phyloP scores from a whole-genome alignment of 495 filamentous ascomycete species.

The Daldinia childiae region DNA sequence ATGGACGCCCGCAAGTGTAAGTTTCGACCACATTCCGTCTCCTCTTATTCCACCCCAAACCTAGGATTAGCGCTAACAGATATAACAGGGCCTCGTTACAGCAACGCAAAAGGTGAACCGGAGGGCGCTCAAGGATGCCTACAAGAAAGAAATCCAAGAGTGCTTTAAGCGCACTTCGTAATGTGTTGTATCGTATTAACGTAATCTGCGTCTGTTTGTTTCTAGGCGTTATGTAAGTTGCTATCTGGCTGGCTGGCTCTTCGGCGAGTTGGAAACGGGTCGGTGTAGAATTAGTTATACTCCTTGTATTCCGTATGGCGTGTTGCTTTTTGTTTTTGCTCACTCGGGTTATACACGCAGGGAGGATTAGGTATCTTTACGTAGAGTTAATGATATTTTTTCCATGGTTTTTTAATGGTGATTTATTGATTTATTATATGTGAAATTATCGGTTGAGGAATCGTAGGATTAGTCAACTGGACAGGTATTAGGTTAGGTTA shows the following conservation, averaged over 20 bases:
- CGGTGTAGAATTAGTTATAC: background rate
- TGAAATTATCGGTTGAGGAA: too few relatives aligned
- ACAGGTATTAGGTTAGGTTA: background rate
- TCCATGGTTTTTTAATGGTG: background rate
- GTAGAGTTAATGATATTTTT: background rate
- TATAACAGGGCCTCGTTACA: slow-evolving; percentile 63
- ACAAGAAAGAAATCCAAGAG: slow-evolving; percentile 64
- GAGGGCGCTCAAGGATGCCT: slow-evolving; percentile 61
- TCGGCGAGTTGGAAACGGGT: slow-evolving; percentile 1
- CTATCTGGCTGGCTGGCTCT: background rate
- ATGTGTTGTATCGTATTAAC: background rate
- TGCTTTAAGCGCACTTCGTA: slow-evolving; percentile 48
- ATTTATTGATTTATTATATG: background rate
- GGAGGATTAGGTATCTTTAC: background rate
- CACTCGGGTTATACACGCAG: background rate
- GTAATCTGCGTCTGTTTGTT: background rate
- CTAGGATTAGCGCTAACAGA: slow-evolving; percentile 39
- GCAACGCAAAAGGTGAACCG: slow-evolving; percentile 72
- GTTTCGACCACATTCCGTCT: slow-evolving; percentile 35
- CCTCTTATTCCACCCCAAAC: background rate
- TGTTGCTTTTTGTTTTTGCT: background rate
- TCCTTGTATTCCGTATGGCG: background rate
- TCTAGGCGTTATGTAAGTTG: slow-evolving; percentile 11
- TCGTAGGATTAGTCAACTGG: background rate
- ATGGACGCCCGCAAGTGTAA: slow-evolving; percentile 72